These are phyloP conservation scores for Reticulascus tulasneorum DNA, from an alignment of 2,329 filamentous ascomycete genomes.

Conservation along the genomic window DNA sequence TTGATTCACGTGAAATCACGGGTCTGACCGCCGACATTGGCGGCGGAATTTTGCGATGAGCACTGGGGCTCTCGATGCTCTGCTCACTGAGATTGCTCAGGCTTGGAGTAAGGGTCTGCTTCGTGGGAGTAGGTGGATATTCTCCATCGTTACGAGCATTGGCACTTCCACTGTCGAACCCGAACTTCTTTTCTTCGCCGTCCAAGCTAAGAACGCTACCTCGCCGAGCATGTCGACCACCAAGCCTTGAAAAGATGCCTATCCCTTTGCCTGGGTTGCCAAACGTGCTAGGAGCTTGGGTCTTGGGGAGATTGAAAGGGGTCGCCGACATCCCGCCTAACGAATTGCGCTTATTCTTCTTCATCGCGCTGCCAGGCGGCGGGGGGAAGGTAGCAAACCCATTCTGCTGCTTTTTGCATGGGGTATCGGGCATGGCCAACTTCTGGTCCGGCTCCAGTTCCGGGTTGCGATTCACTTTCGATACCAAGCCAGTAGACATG, in stretches of 20 bases:
- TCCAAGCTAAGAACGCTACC: slow-evolving; percentile 79
- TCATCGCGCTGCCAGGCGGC: slow-evolving; percentile 55
- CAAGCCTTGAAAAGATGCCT: slow-evolving; percentile 62
- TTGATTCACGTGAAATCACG: slow-evolving; percentile 30
- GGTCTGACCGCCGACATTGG: slow-evolving; percentile 38
- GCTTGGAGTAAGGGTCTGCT: slow-evolving; percentile 51
- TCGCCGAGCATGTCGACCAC: slow-evolving; percentile 40
- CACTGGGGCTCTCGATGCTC: slow-evolving; percentile 43
- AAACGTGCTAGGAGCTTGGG: slow-evolving; percentile 42
- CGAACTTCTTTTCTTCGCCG: slow-evolving; percentile 64
- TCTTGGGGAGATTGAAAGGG: slow-evolving; percentile 65
- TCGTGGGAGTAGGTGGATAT: slow-evolving; percentile 97
- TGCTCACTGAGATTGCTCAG: slow-evolving; percentile 32
- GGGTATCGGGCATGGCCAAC: slow-evolving; percentile 82
- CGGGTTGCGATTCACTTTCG: slow-evolving; percentile 84
- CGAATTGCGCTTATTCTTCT: slow-evolving; percentile 65
- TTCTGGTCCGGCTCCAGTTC: slow-evolving; percentile 62
- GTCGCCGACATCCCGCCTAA: slow-evolving; percentile 73
- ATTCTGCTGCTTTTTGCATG: slow-evolving; percentile 81
- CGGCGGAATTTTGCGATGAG: slow-evolving; percentile 38
- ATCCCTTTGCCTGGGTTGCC: slow-evolving; percentile 57
- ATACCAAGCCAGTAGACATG: slow-evolving; percentile 90
- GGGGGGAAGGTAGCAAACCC: slow-evolving; percentile 65
- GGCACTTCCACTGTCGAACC: slow-evolving; percentile 47
- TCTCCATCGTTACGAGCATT: slow-evolving; percentile 51